phyloP scores from a whole-genome alignment of 352 stramenopile species.

The Phytophthora pluvialis region DNA sequence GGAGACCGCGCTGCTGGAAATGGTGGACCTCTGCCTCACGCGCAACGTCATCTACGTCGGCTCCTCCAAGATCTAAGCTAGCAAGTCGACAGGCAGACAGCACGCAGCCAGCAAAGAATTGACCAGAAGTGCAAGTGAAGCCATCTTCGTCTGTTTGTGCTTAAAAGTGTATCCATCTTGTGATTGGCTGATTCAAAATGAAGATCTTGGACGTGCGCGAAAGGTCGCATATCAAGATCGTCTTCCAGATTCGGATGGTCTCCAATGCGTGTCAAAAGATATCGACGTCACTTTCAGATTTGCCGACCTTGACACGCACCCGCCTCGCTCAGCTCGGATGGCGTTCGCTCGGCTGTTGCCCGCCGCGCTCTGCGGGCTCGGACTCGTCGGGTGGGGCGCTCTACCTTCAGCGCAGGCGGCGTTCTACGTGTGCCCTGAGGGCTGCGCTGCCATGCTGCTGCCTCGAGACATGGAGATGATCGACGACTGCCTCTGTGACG shows the following conservation, averaged over 20 bases:
- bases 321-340: slow-evolving; percentile 21
- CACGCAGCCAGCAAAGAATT: background rate
- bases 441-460: slow-evolving; percentile 79
- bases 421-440: slow-evolving; percentile 71
- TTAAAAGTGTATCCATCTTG: slow-evolving; percentile 22
- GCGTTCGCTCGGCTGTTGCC: slow-evolving; percentile 19
- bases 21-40: slow-evolving; percentile 92
- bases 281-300: slow-evolving; percentile 29
- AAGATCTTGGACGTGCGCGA: slow-evolving; percentile 27
- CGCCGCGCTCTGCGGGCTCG: slow-evolving; percentile 16
- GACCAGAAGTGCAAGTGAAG: background rate
- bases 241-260: slow-evolving; percentile 7
- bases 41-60: slow-evolving; percentile 92
- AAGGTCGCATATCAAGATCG: slow-evolving; percentile 26
- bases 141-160: slow-evolving; percentile 40
- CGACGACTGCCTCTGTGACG: slow-evolving; percentile 73
- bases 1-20: slow-evolving; percentile 95
- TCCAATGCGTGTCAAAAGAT: slow-evolving; percentile 14
- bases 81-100: too few species aligned
- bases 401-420: slow-evolving; percentile 27
- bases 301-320: slow-evolving; percentile 10
- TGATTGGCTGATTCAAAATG: slow-evolving; percentile 26
- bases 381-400: slow-evolving; percentile 14
- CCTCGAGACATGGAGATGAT: slow-evolving; percentile 83
- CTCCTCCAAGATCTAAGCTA: slow-evolving; percentile 80